Conservation (phyloP, 2,329 filamentous ascomycete genomes). For the Colletotrichum tropicicola region DNA sequence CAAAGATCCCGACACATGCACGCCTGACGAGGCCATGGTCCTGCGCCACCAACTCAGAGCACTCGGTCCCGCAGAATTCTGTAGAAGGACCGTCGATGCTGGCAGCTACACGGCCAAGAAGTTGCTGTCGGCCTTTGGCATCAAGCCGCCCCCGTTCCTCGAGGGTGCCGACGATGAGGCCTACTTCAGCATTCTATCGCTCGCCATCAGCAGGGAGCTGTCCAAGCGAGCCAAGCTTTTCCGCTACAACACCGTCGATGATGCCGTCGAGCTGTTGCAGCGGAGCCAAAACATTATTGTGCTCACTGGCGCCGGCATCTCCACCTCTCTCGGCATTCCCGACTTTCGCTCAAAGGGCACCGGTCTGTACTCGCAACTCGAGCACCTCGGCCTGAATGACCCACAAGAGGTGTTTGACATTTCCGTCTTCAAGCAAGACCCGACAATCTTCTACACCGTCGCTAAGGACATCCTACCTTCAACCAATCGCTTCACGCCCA, state of each 20-base stretch:
- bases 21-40: constrained; percentile 72
- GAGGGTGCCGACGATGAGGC: constrained; percentile 77
- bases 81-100: constrained; percentile 74
- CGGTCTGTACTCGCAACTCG: constrained; percentile 88
- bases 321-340: constrained; percentile 94
- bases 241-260: constrained; percentile 85
- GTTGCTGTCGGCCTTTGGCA: constrained; percentile 85
- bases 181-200: constrained; percentile 78
- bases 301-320: constrained; percentile 95
- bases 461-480: constrained; percentile 90
- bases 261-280: constrained; percentile 82
- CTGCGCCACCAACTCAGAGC: constrained; percentile 78
- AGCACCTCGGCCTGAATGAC: constrained; percentile 79
- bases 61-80: constrained; percentile 82
- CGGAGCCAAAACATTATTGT: constrained; percentile 87
- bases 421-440: constrained; percentile 83
- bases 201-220: constrained; percentile 83
- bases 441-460: constrained; percentile 88
- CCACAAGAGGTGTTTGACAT: constrained; percentile 98
- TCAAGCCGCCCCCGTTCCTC: constrained; percentile 78
- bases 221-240: constrained; percentile 82
- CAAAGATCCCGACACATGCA: constrained; percentile 62
- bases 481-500: constrained; percentile 84
- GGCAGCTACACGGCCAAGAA: constrained; percentile 81
- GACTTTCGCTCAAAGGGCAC: constrained; percentile 96